These are phyloP conservation scores for Lodderomyces theae DNA, from an alignment of 1,139 yeast species.

Conservation along the genomic window DNA sequence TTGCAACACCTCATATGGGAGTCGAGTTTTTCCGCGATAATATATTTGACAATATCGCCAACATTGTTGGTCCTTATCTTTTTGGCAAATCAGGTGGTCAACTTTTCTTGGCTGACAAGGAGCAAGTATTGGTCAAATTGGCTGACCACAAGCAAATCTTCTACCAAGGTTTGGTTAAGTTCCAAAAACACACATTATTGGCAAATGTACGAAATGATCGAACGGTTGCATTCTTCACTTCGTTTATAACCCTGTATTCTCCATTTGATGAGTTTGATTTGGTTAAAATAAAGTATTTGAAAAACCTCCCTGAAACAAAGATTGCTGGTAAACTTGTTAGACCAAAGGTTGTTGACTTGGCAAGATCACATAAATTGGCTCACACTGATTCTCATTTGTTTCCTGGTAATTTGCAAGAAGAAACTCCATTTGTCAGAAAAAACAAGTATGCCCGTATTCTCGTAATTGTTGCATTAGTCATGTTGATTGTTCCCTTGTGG, in stretches of 20 bases:
- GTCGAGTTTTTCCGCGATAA: slow-evolving; percentile 48
- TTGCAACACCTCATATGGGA: slow-evolving; percentile 92
- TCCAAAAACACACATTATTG: slow-evolving; percentile 55
- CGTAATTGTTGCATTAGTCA: slow-evolving; percentile 29
- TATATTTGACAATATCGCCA: slow-evolving; percentile 46
- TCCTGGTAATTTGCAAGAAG: slow-evolving; percentile 37
- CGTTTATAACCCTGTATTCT: slow-evolving; percentile 48
- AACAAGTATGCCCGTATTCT: slow-evolving; percentile 28
- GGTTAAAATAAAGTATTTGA: slow-evolving; percentile 39
- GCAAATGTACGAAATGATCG: slow-evolving; percentile 80
- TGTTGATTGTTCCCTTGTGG: slow-evolving; percentile 49
- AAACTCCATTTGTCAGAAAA: slow-evolving; percentile 33
- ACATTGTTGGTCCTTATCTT: slow-evolving; percentile 57
- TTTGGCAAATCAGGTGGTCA: slow-evolving; percentile 77
- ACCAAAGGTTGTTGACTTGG: slow-evolving; percentile 59
- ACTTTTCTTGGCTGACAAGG: slow-evolving; percentile 53
- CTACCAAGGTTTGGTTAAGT: slow-evolving; percentile 52
- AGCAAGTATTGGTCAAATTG: slow-evolving; percentile 48
- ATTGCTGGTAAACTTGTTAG: slow-evolving; percentile 34
- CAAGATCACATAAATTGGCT: slow-evolving; percentile 22
- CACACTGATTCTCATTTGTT: slow-evolving; percentile 18
- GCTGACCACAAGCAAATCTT: slow-evolving; percentile 54
- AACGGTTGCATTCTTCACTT: slow-evolving; percentile 53
- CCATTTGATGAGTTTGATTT: slow-evolving; percentile 47
- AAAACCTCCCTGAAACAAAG: slow-evolving; percentile 32